Percentiles rank a stretch among this genome's conserved stretches.
Evolutionary conservation across 768 basidiomycete genomes (phyloP).

Genomic region (Kockovaella imperatae): DNA sequence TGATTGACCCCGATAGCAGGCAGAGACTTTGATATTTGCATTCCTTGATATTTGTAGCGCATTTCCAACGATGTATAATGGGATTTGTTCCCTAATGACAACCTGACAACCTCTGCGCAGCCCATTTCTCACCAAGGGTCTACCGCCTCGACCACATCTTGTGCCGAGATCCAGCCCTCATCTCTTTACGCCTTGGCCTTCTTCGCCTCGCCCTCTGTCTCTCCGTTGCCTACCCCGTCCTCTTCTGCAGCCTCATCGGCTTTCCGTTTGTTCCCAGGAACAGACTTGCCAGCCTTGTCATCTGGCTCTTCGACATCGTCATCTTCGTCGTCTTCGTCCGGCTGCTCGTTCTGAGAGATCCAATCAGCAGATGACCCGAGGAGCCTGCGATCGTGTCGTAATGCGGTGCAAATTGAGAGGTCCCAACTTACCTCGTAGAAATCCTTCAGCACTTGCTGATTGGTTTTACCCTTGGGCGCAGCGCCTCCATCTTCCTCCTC

Average conservation of each 20-base stretch:
- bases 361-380: not conserved
- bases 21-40: too few relatives aligned
- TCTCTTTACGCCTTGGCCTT: constrained; percentile 12
- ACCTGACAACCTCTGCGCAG: too few relatives aligned
- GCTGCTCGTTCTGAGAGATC: not conserved
- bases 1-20: too few relatives aligned
- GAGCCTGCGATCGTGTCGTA: not conserved
- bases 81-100: too few relatives aligned
- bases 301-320: constrained; percentile 4
- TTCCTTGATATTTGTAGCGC: too few relatives aligned
- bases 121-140: too few relatives aligned
- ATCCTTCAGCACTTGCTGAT: constrained; percentile 7
- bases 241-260: not conserved
- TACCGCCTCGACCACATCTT: too few relatives aligned
- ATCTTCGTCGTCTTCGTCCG: constrained; percentile 1
- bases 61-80: too few relatives aligned
- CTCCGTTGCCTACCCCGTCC: constrained; percentile 1
- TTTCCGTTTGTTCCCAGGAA: not conserved
- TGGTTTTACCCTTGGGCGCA: not conserved
- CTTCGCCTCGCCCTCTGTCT: constrained; percentile 4
- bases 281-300: not conserved
- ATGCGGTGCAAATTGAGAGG: not conserved
- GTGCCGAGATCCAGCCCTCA: too few relatives aligned
- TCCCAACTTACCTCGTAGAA: constrained; percentile 14
- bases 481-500: not conserved